Percentiles rank a stretch among this genome's conserved stretches.
These are phyloP conservation scores for Globisporangium parvum DNA, from an alignment of 352 stramenopile genomes.

Conservation along the genomic window DNA sequence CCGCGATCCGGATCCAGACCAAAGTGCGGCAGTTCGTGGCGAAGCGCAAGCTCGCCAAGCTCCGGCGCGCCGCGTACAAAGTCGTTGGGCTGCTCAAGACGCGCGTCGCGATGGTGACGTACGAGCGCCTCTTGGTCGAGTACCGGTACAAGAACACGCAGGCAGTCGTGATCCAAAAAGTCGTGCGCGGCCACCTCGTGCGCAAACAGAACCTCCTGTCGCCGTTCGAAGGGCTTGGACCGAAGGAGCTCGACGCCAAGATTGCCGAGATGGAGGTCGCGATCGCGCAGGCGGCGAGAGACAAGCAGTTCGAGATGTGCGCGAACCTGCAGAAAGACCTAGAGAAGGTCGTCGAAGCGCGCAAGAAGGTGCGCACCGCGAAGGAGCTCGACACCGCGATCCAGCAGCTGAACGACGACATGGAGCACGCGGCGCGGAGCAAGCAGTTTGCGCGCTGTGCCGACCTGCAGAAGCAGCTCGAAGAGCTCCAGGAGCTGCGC, in stretches of 20 bases:
- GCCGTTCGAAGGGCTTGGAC: slow-evolving; percentile 68
- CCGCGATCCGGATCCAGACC: slow-evolving; percentile 64
- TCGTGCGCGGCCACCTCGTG: slow-evolving; percentile 61
- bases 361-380: slow-evolving; percentile 78
- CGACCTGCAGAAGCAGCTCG: slow-evolving; percentile 74
- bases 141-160: slow-evolving; percentile 43
- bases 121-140: slow-evolving; percentile 38
- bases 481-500: slow-evolving; percentile 68
- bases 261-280: slow-evolving; percentile 73
- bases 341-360: slow-evolving; percentile 72
- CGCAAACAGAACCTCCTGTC: slow-evolving; percentile 72
- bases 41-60: slow-evolving; percentile 34
- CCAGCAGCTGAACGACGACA: slow-evolving; percentile 61
- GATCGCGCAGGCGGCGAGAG: slow-evolving; percentile 69
- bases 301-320: slow-evolving; percentile 85
- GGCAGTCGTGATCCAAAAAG: slow-evolving; percentile 69
- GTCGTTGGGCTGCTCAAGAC: slow-evolving; percentile 54
- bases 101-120: slow-evolving; percentile 61
- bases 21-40: slow-evolving; percentile 67
- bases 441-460: slow-evolving; percentile 84
- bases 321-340: slow-evolving; percentile 80
- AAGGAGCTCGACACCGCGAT: slow-evolving; percentile 86
- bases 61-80: slow-evolving; percentile 56
- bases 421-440: slow-evolving; percentile 61
- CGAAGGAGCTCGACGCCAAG: slow-evolving; percentile 73